Evolutionary conservation across 1,139 yeast genomes (phyloP), one percentile per base, ranked within the genome.

Genomic region (Geotrichum citri-aurantii): DNA sequence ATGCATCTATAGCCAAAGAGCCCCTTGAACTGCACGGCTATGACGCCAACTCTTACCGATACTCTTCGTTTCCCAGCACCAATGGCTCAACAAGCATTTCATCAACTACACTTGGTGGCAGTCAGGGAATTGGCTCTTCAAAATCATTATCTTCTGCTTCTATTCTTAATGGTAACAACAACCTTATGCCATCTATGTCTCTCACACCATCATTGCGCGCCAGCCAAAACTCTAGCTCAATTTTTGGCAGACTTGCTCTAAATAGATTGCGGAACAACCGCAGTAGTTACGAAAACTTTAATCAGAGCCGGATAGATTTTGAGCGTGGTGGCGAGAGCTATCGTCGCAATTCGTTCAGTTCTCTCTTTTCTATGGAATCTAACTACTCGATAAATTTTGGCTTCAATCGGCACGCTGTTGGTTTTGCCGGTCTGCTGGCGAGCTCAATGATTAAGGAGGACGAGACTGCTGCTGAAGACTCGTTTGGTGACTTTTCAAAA

Each of bases 381-480:
- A 61, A 65, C 14, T 59, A 61, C 31, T 62, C 68, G 12, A 61
- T 66, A 12, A 56, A 65, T 1, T 63, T 65, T 54, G 67, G 69
- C 1, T 59, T 66, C 33, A 62, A 59, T 23, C 59, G 71, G 11
- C 73, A 70, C 49, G 71, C 73, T 4, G 70, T 71, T 10, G 75
- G 75, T 7, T 70, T 72, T 59, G 74, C 74, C 11, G 72, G 73
- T 1, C 63, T 71, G 50, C 58, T 72, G 54, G 70, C 70, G 66
- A 68, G 67, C 56, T 66, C 71, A 33, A 69, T 71, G 68, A 67
- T 69, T 48, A 65, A 65, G 42, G 73, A 70, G 49, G 73, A 69
- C 49, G 63, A 62, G 6, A 27, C 24, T 1, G 54, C 44, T 12
- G 49, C 47, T 11, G 57, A 48, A 0, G 59, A 52, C 2, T 65